These are phyloP conservation scores for Cystofilobasidium bisporidii DNA, from an alignment of 768 basidiomycete genomes.

Conservation along the genomic window DNA sequence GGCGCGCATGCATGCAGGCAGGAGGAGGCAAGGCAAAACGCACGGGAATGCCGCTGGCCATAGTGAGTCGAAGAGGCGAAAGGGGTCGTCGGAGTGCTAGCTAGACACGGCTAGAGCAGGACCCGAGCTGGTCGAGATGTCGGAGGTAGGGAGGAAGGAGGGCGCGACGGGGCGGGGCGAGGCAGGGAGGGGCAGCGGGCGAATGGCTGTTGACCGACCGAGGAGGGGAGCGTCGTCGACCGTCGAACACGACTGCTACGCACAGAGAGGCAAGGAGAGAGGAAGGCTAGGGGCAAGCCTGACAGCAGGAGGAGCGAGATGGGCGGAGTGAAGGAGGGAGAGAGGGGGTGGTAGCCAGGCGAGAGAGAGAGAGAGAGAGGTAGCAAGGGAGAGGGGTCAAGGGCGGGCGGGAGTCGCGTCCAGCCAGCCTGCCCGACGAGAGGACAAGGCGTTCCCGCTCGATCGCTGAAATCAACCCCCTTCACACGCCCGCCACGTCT, in stretches of 20 bases:
- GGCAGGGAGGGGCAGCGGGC: neutral
- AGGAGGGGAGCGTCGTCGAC: neutral
- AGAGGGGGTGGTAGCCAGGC: neutral
- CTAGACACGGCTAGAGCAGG: neutral
- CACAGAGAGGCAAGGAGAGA: neutral
- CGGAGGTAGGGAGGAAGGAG: neutral
- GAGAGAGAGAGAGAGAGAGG: neutral
- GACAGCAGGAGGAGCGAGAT: neutral
- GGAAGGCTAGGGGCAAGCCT: neutral
- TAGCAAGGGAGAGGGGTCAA: neutral
- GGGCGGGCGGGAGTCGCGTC: neutral
- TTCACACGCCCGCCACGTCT: too few relatives aligned
- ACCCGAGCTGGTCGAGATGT: neutral
- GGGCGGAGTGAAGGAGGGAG: neutral
- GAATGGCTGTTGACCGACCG: neutral
- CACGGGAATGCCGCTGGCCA: conserved; percentile 29
- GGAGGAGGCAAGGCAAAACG: neutral
- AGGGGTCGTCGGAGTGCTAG: neutral
- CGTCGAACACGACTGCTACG: neutral
- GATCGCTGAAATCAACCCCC: too few relatives aligned
- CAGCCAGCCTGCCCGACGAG: too few relatives aligned
- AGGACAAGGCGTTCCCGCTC: too few relatives aligned
- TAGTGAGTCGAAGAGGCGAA: neutral
- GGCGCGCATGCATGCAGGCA: neutral
- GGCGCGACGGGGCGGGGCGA: neutral